Base-by-base conservation (phyloP, 2,329 filamentous ascomycete species). In the Penicillium sclerotiorum region DNA sequence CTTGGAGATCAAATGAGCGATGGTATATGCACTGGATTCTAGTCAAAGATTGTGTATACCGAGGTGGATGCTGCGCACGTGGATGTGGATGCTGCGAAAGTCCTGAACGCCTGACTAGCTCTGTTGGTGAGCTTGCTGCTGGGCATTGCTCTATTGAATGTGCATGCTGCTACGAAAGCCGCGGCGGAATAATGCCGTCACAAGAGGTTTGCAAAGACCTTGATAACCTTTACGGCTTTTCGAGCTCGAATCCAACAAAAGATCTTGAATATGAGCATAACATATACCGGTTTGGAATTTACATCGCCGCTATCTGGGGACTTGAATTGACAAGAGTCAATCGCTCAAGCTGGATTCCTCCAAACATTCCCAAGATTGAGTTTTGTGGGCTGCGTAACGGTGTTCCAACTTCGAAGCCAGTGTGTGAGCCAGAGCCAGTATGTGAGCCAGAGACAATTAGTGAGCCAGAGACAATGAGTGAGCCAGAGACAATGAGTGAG, bases 111-210 rank as follows among this genome's bases (percentile, higher is more conserved):
- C 36, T 38, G 36, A 38, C 36, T 12, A 38, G 36, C 20, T 38
- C 36, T 38, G 36, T 38, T 38, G 36, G 18, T 38, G 23, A 38
- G 23, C 36, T 38, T 38, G 36, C 18, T 38, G 23, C 23, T 38
- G 36, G 36, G 36, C 36, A 38, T 38, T 38, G 36, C 36, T 38
- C 36, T 38, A 38, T 38, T 38, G 36, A 38, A 38, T 38, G 36
- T 38, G 20, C 36, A 38, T 38, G 36, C 23, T 38, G 36, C 36
- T 4, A 9, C 17, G 36, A 38, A 38, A 38, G 5, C 36, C 36
- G 36, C 18, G n/a, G 36, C 20, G 36, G 36, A 38, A 20, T 12
- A 12, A 38, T 38, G 7, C 36, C 36, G 22, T 38, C 36, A 23
- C 36, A 38, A 38, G 36, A 38, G 18, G 20, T 38, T 38, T 38